These are phyloP conservation scores for Tuber microsphaerosporum DNA, from an alignment of 495 filamentous ascomycete species.

Conservation along the genomic window DNA sequence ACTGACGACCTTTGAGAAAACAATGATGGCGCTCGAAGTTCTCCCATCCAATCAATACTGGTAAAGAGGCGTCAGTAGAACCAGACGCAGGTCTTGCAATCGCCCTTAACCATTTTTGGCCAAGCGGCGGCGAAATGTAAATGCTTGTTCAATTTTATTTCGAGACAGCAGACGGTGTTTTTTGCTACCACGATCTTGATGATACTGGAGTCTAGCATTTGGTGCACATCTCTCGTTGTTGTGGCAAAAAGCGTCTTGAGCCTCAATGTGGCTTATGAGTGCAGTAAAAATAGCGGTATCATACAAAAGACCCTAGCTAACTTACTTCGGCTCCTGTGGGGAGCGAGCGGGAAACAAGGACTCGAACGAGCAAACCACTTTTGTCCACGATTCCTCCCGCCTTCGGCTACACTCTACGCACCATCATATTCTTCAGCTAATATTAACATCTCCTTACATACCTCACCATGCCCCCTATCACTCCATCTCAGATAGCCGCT, in stretches of 20 bases:
- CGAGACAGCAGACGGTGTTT: not conserved
- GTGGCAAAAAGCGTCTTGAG: not conserved
- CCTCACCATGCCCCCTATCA: constrained; percentile 39
- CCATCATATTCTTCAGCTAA: not conserved
- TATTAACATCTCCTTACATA: not conserved
- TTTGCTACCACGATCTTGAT: not conserved
- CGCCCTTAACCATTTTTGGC: not conserved
- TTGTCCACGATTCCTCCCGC: not conserved
- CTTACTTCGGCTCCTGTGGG: not conserved
- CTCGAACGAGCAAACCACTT: not conserved
- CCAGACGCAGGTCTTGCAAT: not conserved
- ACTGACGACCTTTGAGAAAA: not conserved
- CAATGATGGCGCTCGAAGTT: not conserved
- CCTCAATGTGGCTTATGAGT: not conserved
- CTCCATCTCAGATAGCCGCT: constrained; percentile 37
- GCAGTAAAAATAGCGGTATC: not conserved
- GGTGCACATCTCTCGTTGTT: not conserved
- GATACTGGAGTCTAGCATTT: not conserved
- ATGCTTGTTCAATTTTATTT: not conserved
- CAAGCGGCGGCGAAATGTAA: not conserved
- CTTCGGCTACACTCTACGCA: not conserved
- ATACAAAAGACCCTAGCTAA: not conserved
- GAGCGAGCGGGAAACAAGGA: not conserved
- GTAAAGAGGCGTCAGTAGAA: not conserved
- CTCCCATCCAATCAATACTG: not conserved